Conservation (phyloP, 352 stramenopile genomes). For the Globisporangium radiosum region DNA sequence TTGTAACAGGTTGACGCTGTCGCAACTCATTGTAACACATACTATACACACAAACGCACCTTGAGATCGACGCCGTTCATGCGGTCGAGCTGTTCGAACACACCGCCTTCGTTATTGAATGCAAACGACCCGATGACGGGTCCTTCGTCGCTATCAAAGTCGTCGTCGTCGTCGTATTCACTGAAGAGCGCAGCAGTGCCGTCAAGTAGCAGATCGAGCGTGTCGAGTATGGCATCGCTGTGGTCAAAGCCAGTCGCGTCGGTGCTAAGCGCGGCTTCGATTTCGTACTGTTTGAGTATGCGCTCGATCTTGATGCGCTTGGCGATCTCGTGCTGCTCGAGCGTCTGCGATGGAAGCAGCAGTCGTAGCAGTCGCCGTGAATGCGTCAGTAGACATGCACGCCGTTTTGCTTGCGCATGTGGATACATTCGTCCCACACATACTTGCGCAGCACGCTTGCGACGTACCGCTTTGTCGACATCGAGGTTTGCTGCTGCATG, state of each 20-base stretch:
- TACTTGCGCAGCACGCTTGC: not conserved
- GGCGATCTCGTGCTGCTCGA: conserved; percentile 16
- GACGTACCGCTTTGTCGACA: conserved; percentile 25
- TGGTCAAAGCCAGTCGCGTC: conserved; percentile 15
- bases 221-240: conserved; percentile 28
- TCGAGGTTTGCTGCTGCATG: conserved; percentile 43
- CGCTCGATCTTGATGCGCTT: conserved; percentile 52
- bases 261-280: conserved; percentile 22
- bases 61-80: conserved; percentile 73
- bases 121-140: conserved; percentile 44
- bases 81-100: conserved; percentile 55
- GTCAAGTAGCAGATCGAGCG: conserved; percentile 48
- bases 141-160: conserved; percentile 27
- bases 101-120: conserved; percentile 48
- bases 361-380: not conserved
- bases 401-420: too few species aligned
- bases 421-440: not conserved
- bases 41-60: conserved; percentile 15
- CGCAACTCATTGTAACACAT: too few species aligned
- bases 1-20: too few species aligned
- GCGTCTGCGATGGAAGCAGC: conserved; percentile 14
- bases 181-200: conserved; percentile 34
- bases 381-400: not conserved
- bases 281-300: conserved; percentile 60
- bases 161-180: conserved; percentile 14